A percentile compares a stretch with the other conserved stretches of the same genome.
phyloP scores from a whole-genome alignment of 441 rosid genomes.

The Capsella rubella region DNA sequence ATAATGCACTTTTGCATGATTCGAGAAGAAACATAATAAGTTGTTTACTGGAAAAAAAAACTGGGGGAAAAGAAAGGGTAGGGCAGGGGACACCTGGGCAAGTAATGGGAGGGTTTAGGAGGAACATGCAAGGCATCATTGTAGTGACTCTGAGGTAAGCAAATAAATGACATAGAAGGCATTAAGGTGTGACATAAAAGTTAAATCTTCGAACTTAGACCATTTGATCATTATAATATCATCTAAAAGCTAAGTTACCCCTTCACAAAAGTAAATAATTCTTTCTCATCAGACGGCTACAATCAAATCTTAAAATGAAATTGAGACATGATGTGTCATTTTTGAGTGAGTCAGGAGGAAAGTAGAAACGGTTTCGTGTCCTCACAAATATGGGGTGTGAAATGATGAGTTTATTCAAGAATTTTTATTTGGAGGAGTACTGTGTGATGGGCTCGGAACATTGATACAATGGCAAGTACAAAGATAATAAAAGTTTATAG shows the following conservation, averaged over 20 bases:
- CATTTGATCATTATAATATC: constrained; percentile 25
- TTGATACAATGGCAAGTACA: too few species aligned
- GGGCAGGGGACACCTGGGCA: constrained; percentile 23
- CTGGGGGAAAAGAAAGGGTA: constrained; percentile 38
- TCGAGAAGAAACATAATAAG: constrained; percentile 37
- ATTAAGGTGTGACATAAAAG: constrained; percentile 29
- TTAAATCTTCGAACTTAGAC: constrained; percentile 34
- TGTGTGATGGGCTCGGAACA: background rate
- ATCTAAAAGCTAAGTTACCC: constrained; percentile 43
- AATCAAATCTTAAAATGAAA: background rate
- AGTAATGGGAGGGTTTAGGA: constrained; percentile 1
- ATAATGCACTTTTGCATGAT: constrained; percentile 21
- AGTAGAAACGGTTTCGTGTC: constrained; percentile 35
- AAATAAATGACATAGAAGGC: constrained; percentile 44
- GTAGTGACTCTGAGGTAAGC: constrained; percentile 43
- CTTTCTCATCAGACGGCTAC: constrained; percentile 25
- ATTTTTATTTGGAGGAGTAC: background rate
- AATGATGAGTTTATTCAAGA: background rate
- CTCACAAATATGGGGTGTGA: constrained; percentile 14
- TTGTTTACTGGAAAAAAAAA: constrained; percentile 25
- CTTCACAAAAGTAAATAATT: constrained; percentile 39
- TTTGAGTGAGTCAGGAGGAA: constrained; percentile 15
- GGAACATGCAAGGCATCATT: constrained; percentile 16
- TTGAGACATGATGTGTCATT: constrained; percentile 13
- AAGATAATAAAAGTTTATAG: too few species aligned